Conservation (phyloP, 2,329 filamentous ascomycete species). For the Aspergillus proliferans region DNA sequence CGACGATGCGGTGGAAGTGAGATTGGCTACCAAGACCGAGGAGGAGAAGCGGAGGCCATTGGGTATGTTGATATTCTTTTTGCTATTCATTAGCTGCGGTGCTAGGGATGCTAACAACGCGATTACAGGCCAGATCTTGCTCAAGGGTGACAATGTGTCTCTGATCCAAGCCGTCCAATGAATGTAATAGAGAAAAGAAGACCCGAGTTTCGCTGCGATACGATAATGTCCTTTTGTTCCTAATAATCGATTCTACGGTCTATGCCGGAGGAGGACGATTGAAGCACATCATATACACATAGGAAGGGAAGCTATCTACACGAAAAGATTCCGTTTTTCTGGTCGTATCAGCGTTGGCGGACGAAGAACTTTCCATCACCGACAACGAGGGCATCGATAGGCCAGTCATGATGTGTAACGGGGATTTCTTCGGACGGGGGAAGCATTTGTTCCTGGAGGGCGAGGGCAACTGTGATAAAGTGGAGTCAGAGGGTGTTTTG, state of each 20-base stretch:
- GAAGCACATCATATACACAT: slow-evolving; percentile 14
- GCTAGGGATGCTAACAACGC: slow-evolving; percentile 6
- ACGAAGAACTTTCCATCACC: slow-evolving; percentile 58
- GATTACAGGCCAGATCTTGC: slow-evolving; percentile 66
- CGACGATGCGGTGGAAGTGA: slow-evolving; percentile 91
- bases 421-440: slow-evolving; percentile 61
- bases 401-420: slow-evolving; percentile 69
- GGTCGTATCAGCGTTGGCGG: slow-evolving; percentile 19
- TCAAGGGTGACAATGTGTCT: slow-evolving; percentile 84
- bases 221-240: slow-evolving; percentile 7
- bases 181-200: background rate
- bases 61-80: slow-evolving; percentile 50
- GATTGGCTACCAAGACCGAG: slow-evolving; percentile 72
- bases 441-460: slow-evolving; percentile 79
- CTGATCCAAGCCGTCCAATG: slow-evolving; percentile 58
- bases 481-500: slow-evolving; percentile 15
- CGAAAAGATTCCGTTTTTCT: slow-evolving; percentile 13
- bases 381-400: slow-evolving; percentile 69
- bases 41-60: slow-evolving; percentile 71
- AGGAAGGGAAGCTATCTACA: slow-evolving; percentile 10
- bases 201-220: slow-evolving; percentile 4
- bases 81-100: background rate
- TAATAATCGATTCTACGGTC: slow-evolving; percentile 10
- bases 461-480: slow-evolving; percentile 61
- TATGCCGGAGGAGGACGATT: slow-evolving; percentile 13